phyloP scores from a whole-genome alignment of 2,329 filamentous ascomycete genomes.

The Teratosphaeria zuluensis region DNA sequence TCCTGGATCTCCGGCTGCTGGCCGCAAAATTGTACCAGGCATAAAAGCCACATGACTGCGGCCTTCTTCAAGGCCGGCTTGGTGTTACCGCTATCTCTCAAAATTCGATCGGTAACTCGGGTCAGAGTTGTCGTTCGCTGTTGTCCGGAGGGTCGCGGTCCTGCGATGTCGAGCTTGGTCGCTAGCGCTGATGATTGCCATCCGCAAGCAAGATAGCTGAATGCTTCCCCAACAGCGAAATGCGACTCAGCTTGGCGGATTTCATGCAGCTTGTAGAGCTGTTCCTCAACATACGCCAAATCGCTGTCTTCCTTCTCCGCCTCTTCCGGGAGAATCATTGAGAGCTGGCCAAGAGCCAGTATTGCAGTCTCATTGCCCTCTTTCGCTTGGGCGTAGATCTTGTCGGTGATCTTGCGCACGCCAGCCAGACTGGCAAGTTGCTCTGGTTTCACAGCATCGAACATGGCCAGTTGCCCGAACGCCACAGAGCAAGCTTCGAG shows the following conservation, averaged over 20 bases:
- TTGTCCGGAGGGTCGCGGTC: conserved; percentile 34
- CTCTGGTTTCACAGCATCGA: conserved; percentile 42
- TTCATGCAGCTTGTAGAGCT: conserved; percentile 69
- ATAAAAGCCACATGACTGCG: conserved; percentile 90
- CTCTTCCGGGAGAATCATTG: conserved; percentile 49
- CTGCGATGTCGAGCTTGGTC: conserved; percentile 65
- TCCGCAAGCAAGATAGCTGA: conserved; percentile 65
- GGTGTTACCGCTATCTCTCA: conserved; percentile 68
- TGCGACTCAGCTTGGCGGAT: conserved; percentile 79
- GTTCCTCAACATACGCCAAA: conserved; percentile 51
- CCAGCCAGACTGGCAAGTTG: conserved; percentile 17
- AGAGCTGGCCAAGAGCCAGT: conserved; percentile 65
- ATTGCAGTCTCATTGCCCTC: conserved; percentile 76
- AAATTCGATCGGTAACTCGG: conserved; percentile 58
- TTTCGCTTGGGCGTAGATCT: conserved; percentile 60
- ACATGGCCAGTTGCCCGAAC: conserved; percentile 53
- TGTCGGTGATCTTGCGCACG: conserved; percentile 42
- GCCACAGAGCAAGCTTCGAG: conserved; percentile 48
- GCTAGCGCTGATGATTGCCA: conserved; percentile 77
- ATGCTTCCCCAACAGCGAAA: conserved; percentile 81
- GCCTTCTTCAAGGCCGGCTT: conserved; percentile 87
- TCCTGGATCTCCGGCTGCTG: conserved; percentile 64
- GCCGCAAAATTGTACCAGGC: conserved; percentile 80
- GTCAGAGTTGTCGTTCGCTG: conserved; percentile 34
- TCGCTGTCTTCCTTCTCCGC: conserved; percentile 24